phyloP scores from a whole-genome alignment of 768 basidiomycete genomes.

The Amanita thiersii region DNA sequence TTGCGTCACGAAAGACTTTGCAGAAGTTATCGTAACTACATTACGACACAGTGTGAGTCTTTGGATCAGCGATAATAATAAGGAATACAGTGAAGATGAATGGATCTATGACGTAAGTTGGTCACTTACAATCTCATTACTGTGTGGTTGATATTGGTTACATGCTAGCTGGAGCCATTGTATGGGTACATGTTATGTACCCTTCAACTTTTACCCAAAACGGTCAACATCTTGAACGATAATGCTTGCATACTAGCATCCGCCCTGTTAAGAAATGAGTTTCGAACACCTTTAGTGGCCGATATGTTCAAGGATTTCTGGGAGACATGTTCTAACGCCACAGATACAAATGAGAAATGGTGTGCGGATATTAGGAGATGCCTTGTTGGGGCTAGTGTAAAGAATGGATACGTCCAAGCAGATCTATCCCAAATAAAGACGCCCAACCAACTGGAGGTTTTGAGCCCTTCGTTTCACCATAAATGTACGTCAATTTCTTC shows the following conservation, averaged over 20 bases:
- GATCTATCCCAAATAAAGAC: slow-evolving; percentile 1
- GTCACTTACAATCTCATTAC: slow-evolving; percentile 1
- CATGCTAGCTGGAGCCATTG: slow-evolving; percentile 47
- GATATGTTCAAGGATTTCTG: slow-evolving; percentile 61
- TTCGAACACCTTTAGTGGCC: slow-evolving; percentile 33
- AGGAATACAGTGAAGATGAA: slow-evolving; percentile 42
- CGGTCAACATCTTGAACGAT: slow-evolving; percentile 30
- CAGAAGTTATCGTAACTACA: slow-evolving; percentile 34
- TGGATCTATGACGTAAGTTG: slow-evolving; percentile 49
- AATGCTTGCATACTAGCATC: slow-evolving; percentile 48
- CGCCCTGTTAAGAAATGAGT: slow-evolving; percentile 43
- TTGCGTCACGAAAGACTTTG: slow-evolving; percentile 39
- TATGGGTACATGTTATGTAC: slow-evolving; percentile 53
- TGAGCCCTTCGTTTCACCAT: not conserved
- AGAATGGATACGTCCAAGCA: not conserved
- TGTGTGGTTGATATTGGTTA: slow-evolving; percentile 4
- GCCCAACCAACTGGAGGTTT: not conserved
- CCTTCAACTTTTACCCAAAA: slow-evolving; percentile 38
- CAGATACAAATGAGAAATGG: slow-evolving; percentile 46
- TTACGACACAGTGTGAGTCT: slow-evolving; percentile 45
- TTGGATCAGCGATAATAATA: slow-evolving; percentile 60
- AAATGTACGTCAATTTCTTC: too few species aligned
- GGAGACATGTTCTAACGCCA: slow-evolving; percentile 35
- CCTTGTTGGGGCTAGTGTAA: slow-evolving; percentile 12
- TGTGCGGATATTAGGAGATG: slow-evolving; percentile 32